These are phyloP conservation scores for Narthecium ossifragum DNA, from an alignment of 106 monocot genomes.

Conservation along the genomic window DNA sequence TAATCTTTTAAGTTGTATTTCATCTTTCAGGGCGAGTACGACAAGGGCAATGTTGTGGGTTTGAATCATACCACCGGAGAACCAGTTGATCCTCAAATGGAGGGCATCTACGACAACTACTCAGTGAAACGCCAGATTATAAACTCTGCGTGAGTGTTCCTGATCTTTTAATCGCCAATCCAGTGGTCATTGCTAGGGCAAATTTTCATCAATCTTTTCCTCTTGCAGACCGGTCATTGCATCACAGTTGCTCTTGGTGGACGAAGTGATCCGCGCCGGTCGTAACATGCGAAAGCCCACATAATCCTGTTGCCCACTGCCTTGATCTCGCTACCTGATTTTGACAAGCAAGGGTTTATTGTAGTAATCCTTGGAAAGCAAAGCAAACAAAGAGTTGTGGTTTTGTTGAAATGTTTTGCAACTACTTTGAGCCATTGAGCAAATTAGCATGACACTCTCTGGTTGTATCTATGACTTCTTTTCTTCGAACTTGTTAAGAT, in stretches of 20 bases:
- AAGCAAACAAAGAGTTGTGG: no score
- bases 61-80: conserved; percentile 85
- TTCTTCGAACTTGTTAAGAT: no score
- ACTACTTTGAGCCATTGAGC: no score
- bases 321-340: no score
- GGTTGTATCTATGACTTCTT: no score
- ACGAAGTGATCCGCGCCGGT: conserved; percentile 98
- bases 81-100: conserved; percentile 85
- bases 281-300: conserved; percentile 94
- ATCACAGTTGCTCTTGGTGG: conserved; percentile 84
- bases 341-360: no score
- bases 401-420: no score
- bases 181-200: neutral
- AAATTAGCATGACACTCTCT: no score
- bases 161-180: neutral
- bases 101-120: conserved; percentile 95
- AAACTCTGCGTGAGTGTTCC: conserved; percentile 67
- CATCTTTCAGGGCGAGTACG: conserved; percentile 67
- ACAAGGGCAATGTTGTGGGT: conserved; percentile 80
- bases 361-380: no score
- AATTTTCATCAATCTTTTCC: neutral
- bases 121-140: conserved; percentile 93
- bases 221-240: conserved; percentile 82
- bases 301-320: no score
- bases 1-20: neutral